Conservation (phyloP, 2,329 filamentous ascomycete species). For the Coniochaeta prunicola region DNA sequence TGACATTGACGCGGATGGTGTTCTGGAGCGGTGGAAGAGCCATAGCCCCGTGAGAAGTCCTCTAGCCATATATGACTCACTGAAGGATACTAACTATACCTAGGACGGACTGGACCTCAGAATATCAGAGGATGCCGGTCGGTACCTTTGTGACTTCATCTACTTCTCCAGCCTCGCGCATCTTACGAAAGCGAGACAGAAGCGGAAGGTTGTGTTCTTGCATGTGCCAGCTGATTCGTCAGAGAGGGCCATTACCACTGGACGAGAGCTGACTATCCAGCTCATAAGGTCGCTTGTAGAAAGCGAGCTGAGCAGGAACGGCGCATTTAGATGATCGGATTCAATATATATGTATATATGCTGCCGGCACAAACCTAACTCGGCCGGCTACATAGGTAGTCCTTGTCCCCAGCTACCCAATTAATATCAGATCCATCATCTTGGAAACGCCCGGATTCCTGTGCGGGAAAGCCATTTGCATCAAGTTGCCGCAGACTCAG, state of each 20-base stretch:
- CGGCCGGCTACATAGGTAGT: no score
- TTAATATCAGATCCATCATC: no score
- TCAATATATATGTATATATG: no score
- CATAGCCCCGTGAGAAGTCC: slow-evolving; percentile 37
- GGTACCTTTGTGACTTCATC: slow-evolving; percentile 73
- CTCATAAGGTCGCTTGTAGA: slow-evolving; percentile 51
- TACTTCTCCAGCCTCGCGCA: slow-evolving; percentile 63
- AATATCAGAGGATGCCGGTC: slow-evolving; percentile 63
- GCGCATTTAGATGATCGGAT: slow-evolving; percentile 15
- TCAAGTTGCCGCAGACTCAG: no score
- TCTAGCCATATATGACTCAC: slow-evolving; percentile 4
- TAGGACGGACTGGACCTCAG: slow-evolving; percentile 37
- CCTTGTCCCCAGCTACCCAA: no score
- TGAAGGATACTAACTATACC: neutral
- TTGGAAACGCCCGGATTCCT: no score
- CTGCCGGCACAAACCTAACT: no score
- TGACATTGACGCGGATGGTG: slow-evolving; percentile 49
- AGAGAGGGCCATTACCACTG: slow-evolving; percentile 37
- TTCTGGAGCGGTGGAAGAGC: slow-evolving; percentile 47
- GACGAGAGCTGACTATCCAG: slow-evolving; percentile 44
- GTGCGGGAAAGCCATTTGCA: no score
- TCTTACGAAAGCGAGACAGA: slow-evolving; percentile 37
- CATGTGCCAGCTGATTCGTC: slow-evolving; percentile 61
- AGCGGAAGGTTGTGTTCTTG: slow-evolving; percentile 56
- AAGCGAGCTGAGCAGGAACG: slow-evolving; percentile 29